Percentiles rank a stretch among this genome's conserved stretches.
phyloP scores from a whole-genome alignment of 148 eudicot species.

The Camellia japonica region DNA sequence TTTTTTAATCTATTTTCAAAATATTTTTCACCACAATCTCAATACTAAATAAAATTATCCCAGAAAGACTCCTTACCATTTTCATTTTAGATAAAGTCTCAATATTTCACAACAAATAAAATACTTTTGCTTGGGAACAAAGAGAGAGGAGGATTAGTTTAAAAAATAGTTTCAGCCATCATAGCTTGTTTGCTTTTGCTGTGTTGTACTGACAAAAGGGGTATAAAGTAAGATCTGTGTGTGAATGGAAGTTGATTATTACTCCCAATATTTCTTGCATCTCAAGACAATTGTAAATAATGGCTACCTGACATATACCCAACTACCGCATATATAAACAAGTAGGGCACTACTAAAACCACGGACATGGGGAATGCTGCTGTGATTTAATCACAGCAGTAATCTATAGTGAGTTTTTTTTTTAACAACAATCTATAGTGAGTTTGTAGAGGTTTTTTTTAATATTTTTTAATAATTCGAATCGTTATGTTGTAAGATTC shows the following conservation, averaged over 20 bases:
- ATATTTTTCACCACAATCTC: too few species aligned
- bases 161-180: neutral
- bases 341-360: too few species aligned
- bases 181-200: neutral
- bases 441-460: too few species aligned
- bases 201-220: neutral
- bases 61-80: too few species aligned
- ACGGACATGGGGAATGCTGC: too few species aligned
- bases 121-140: neutral
- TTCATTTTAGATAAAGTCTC: neutral
- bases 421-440: too few species aligned
- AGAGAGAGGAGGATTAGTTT: neutral
- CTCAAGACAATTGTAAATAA: neutral
- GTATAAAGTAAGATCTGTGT: neutral
- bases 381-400: too few species aligned
- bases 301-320: neutral
- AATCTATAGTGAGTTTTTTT: too few species aligned
- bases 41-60: too few species aligned
- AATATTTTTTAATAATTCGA: too few species aligned
- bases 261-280: neutral
- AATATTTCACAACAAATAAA: neutral
- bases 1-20: too few species aligned
- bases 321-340: neutral
- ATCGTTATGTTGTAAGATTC: too few species aligned
- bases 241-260: neutral